Evolutionary conservation across 2,329 filamentous ascomycete genomes (phyloP).

Genomic region (Sphaerulina vaccinii): DNA sequence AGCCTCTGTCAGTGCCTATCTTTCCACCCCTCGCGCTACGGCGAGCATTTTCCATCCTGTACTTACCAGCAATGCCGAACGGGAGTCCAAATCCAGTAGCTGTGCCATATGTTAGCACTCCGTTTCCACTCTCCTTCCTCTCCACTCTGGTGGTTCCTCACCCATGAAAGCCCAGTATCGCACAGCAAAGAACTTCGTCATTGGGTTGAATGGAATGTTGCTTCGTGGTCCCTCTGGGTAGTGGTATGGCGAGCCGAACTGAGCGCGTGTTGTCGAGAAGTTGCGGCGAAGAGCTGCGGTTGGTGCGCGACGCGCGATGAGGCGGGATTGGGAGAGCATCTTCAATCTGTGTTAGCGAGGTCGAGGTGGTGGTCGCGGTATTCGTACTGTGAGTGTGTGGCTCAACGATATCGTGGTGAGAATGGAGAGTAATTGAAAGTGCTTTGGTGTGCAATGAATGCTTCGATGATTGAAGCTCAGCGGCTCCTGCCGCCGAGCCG

Average conservation of each 20-base stretch:
- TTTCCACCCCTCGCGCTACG: background rate
- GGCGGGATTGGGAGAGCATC: slow-evolving; percentile 35
- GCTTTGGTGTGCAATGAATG: background rate
- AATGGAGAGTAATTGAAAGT: background rate
- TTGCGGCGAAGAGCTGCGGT: slow-evolving; percentile 73
- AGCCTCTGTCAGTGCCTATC: slow-evolving; percentile 13
- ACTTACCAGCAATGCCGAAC: slow-evolving; percentile 64
- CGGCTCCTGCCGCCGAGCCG: background rate
- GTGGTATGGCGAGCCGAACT: slow-evolving; percentile 89
- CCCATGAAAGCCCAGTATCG: slow-evolving; percentile 82
- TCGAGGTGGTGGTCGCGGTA: background rate
- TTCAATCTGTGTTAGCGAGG: slow-evolving; percentile 12
- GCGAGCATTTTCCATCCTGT: background rate
- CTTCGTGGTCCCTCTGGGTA: slow-evolving; percentile 93
- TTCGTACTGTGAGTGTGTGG: slow-evolving; percentile 4
- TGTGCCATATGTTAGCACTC: slow-evolving; percentile 44
- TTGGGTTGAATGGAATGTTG: slow-evolving; percentile 97
- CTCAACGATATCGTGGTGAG: background rate
- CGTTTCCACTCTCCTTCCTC: slow-evolving; percentile 7
- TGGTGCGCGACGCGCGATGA: slow-evolving; percentile 57
- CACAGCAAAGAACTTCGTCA: slow-evolving; percentile 78
- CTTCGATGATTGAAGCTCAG: background rate
- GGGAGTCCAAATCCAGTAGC: slow-evolving; percentile 59
- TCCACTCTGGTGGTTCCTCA: slow-evolving; percentile 41
- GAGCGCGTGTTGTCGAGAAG: slow-evolving; percentile 87